Conservation (phyloP, 805 yeast species). For the Kluyveromyces dobzhanskii region DNA sequence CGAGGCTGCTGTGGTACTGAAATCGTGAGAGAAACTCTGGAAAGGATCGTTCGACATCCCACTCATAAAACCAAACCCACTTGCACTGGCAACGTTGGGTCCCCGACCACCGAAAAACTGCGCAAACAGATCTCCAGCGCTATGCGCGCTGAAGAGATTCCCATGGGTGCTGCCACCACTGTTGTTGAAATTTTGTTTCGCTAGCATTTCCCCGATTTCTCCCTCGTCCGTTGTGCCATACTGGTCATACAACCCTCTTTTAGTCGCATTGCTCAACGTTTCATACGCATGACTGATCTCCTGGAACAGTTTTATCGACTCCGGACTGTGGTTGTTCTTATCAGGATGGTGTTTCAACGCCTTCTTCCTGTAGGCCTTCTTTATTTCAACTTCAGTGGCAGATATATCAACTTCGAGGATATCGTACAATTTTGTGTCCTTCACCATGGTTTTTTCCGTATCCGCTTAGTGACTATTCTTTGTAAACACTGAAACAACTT, state of each 20-base stretch:
- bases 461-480: too few species aligned
- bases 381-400: slow-evolving; percentile 41
- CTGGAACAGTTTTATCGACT: slow-evolving; percentile 47
- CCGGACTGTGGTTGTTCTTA: slow-evolving; percentile 43
- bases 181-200: slow-evolving; percentile 6
- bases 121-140: slow-evolving; percentile 26
- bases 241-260: slow-evolving; percentile 43
- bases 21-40: neutral
- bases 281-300: slow-evolving; percentile 62
- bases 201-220: slow-evolving; percentile 7
- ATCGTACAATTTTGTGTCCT: slow-evolving; percentile 38
- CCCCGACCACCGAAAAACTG: slow-evolving; percentile 18
- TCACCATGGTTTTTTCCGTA: neutral
- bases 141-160: neutral
- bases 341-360: slow-evolving; percentile 60
- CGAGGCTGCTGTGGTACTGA: neutral
- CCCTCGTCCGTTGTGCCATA: slow-evolving; percentile 33
- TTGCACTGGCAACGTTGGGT: slow-evolving; percentile 1
- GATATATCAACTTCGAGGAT: slow-evolving; percentile 42
- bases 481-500: too few species aligned
- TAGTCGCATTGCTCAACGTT: slow-evolving; percentile 39
- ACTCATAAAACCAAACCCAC: slow-evolving; percentile 4
- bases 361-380: slow-evolving; percentile 45
- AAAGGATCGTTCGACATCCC: slow-evolving; percentile 1
- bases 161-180: slow-evolving; percentile 4